Evolutionary conservation across 2,329 filamentous ascomycete species (phyloP).

Genomic region (Aspergillus puulaauensis): DNA sequence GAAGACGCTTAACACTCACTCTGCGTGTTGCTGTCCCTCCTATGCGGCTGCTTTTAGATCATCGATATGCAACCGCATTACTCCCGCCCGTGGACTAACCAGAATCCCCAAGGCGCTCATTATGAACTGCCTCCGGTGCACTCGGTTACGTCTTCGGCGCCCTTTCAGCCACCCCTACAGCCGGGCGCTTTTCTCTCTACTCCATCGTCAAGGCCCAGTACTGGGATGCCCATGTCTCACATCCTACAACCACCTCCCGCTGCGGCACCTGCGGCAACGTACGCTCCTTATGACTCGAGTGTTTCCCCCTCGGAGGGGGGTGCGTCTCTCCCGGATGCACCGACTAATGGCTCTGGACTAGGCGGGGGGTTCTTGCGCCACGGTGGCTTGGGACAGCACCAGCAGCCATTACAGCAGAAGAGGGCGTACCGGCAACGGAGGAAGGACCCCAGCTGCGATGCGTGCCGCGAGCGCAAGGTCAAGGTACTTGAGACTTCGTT

Average conservation of each 20-base stretch:
- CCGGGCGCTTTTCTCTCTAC: conserved; percentile 34
- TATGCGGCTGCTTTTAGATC: conserved; percentile 20
- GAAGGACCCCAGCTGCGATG: conserved; percentile 97
- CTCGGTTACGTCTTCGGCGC: conserved; percentile 31
- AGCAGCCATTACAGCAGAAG: conserved; percentile 71
- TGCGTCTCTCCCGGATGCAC: conserved; percentile 34
- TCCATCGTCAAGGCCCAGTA: conserved; percentile 39
- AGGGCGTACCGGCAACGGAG: conserved; percentile 89
- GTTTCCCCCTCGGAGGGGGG: conserved; percentile 41
- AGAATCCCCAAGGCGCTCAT: conserved; percentile 22
- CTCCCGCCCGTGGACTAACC: conserved; percentile 28
- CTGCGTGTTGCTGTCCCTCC: conserved; percentile 5
- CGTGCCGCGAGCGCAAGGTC: conserved; percentile 80
- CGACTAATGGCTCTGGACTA: conserved; percentile 41
- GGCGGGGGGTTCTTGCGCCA: conserved; percentile 32
- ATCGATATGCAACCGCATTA: conserved; percentile 35
- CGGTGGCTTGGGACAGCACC: conserved; percentile 47
- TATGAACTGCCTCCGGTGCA: conserved; percentile 39
- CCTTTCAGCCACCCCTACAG: conserved; percentile 24
- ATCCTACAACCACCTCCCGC: conserved; percentile 35
- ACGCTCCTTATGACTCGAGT: conserved; percentile 41
- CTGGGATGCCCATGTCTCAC: conserved; percentile 43
- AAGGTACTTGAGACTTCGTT: conserved; percentile 47
- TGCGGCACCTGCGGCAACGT: conserved; percentile 27
- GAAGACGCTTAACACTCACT: background rate